Conservation (phyloP, 768 basidiomycete species). For the Rubroboletus pulcherrimus region DNA sequence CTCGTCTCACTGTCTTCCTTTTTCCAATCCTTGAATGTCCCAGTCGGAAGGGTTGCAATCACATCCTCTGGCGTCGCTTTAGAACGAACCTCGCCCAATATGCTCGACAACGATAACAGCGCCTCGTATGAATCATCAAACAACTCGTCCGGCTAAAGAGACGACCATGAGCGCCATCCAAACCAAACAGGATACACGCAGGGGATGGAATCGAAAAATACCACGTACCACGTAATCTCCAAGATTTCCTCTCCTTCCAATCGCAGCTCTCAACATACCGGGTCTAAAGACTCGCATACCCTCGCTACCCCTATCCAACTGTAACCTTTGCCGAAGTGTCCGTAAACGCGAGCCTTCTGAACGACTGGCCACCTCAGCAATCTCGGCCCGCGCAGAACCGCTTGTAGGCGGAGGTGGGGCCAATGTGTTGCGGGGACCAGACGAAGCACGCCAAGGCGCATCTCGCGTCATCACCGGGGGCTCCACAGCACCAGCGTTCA, state of each 20-base stretch:
- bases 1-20: constrained; percentile 62
- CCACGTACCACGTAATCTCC: constrained; percentile 55
- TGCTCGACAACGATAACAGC: constrained; percentile 52
- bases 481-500: constrained; percentile 3
- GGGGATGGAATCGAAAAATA: not conserved
- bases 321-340: constrained; percentile 26
- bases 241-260: constrained; percentile 24
- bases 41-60: constrained; percentile 56
- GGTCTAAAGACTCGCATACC: constrained; percentile 21
- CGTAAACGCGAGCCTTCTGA: constrained; percentile 24
- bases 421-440: constrained; percentile 14
- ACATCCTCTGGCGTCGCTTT: constrained; percentile 60
- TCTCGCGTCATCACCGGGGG: constrained; percentile 7
- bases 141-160: constrained; percentile 63
- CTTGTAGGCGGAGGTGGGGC: not conserved
- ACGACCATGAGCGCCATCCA: constrained; percentile 6
- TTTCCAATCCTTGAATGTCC: constrained; percentile 65
- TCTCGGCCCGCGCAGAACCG: constrained; percentile 1
- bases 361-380: constrained; percentile 6
- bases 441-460: constrained; percentile 22
- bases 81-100: constrained; percentile 67
- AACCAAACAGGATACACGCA: not conserved
- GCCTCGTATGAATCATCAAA: constrained; percentile 76
- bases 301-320: constrained; percentile 24
- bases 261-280: constrained; percentile 21